phyloP scores from a whole-genome alignment of 2,329 filamentous ascomycete species.

The Huntiella bhutanensis region DNA sequence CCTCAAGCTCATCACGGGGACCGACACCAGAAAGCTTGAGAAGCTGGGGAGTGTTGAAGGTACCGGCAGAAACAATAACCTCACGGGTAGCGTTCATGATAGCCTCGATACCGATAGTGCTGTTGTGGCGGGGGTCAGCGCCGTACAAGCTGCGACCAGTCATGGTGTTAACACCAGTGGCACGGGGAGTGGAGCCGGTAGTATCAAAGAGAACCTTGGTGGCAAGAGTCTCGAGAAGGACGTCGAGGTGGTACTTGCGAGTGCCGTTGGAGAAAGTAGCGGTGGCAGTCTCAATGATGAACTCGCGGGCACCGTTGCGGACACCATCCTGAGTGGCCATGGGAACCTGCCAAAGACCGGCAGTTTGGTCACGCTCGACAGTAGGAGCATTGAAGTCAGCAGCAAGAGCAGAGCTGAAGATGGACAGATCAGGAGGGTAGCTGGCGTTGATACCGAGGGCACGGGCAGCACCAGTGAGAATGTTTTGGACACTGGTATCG shows the following conservation, averaged over 20 bases:
- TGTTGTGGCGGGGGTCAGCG: constrained; percentile 19
- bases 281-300: constrained; percentile 23
- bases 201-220: constrained; percentile 22
- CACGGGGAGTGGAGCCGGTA: constrained; percentile 15
- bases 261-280: constrained; percentile 15
- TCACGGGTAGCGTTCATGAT: constrained; percentile 21
- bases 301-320: constrained; percentile 36
- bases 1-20: constrained; percentile 22
- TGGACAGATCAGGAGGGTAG: constrained; percentile 13
- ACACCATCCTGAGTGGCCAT: constrained; percentile 30
- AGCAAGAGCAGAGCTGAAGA: constrained; percentile 15
- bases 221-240: constrained; percentile 16
- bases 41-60: constrained; percentile 32
- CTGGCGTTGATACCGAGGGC: constrained; percentile 15
- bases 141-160: constrained; percentile 13
- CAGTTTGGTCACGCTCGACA: constrained; percentile 12
- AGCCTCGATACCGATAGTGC: constrained; percentile 1
- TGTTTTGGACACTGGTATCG: constrained; percentile 16
- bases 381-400: constrained; percentile 15
- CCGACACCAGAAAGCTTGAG: constrained; percentile 33
- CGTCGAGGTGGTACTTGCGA: constrained; percentile 16
- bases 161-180: constrained; percentile 22
- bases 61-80: constrained; percentile 30
- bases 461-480: constrained; percentile 15
- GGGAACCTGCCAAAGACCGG: constrained; percentile 38